Percentiles rank a stretch among this genome's conserved stretches.
phyloP scores from a whole-genome alignment of 2,329 filamentous ascomycete genomes.

The Trichoderma harzianum region DNA sequence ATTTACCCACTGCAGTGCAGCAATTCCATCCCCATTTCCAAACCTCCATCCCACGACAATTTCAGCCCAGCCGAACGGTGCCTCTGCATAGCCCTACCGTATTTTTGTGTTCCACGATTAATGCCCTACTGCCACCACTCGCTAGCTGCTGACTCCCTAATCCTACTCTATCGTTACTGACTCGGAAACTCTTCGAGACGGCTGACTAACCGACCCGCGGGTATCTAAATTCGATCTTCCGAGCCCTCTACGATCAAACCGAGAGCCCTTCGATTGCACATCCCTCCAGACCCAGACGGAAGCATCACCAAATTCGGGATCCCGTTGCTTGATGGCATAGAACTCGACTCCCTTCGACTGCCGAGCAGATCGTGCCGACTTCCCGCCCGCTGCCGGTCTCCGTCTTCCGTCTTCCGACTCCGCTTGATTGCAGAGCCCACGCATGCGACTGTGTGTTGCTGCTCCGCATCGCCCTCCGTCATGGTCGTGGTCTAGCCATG shows the following conservation, averaged over 20 bases:
- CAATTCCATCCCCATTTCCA: not conserved
- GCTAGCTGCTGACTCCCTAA: not conserved
- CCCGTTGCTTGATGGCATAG: not conserved
- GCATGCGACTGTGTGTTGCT: constrained; percentile 6
- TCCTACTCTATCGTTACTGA: not conserved
- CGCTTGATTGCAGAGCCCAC: not conserved
- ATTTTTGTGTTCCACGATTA: not conserved
- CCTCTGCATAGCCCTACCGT: not conserved
- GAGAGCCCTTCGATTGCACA: not conserved
- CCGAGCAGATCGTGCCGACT: not conserved
- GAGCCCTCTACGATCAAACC: not conserved
- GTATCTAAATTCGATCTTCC: not conserved
- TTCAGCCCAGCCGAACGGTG: not conserved
- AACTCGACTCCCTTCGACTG: not conserved
- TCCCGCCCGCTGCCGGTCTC: not conserved
- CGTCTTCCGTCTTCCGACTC: not conserved
- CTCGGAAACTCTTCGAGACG: not conserved
- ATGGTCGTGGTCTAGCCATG: constrained; percentile 42
- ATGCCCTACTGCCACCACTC: not conserved
- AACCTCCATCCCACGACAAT: constrained; percentile 11
- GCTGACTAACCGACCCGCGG: not conserved
- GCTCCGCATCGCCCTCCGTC: constrained; percentile 25
- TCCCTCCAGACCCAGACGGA: not conserved
- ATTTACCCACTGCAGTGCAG: not conserved
- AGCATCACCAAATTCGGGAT: not conserved